These are phyloP conservation scores for Cruciata laevipes DNA, from an alignment of 257 asterid genomes.

Conservation along the genomic window DNA sequence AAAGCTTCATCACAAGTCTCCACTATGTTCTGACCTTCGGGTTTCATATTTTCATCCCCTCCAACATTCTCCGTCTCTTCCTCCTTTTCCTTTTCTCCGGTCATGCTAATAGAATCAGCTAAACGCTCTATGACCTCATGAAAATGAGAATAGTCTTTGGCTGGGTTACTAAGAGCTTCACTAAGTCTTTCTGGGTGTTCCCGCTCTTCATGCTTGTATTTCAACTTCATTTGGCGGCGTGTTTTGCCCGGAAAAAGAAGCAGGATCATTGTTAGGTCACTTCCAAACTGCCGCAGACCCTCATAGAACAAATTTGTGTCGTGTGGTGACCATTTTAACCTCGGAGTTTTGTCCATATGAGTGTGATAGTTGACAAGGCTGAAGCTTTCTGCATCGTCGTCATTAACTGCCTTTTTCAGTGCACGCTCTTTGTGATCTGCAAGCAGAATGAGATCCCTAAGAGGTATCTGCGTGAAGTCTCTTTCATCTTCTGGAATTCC, in stretches of 20 bases:
- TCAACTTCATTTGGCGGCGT: constrained; percentile 55
- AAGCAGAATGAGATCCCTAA: constrained; percentile 68
- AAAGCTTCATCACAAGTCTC: constrained; percentile 36
- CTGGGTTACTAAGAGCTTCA: constrained; percentile 60
- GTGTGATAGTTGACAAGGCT: constrained; percentile 65
- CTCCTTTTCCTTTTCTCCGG: constrained; percentile 35
- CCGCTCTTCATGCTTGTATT: constrained; percentile 78
- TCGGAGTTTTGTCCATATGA: constrained; percentile 65
- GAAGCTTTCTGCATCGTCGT: constrained; percentile 42
- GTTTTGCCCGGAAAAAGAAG: constrained; percentile 76
- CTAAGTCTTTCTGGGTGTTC: constrained; percentile 61
- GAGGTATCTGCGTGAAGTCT: constrained; percentile 50
- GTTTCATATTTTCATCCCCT: constrained; percentile 17
- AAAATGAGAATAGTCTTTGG: constrained; percentile 61
- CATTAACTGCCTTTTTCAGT: constrained; percentile 53
- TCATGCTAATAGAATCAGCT: constrained; percentile 34
- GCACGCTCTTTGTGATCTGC: constrained; percentile 67
- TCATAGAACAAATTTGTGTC: constrained; percentile 81
- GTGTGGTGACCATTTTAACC: constrained; percentile 69
- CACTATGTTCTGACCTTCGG: constrained; percentile 26
- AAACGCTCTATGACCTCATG: constrained; percentile 42
- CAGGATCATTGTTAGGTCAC: constrained; percentile 76
- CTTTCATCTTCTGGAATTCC: constrained; percentile 71
- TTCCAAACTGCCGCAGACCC: constrained; percentile 80
- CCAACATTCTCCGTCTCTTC: constrained; percentile 32